Conservation (phyloP, 305 asterid genomes). For the Fraxinus velutina region DNA sequence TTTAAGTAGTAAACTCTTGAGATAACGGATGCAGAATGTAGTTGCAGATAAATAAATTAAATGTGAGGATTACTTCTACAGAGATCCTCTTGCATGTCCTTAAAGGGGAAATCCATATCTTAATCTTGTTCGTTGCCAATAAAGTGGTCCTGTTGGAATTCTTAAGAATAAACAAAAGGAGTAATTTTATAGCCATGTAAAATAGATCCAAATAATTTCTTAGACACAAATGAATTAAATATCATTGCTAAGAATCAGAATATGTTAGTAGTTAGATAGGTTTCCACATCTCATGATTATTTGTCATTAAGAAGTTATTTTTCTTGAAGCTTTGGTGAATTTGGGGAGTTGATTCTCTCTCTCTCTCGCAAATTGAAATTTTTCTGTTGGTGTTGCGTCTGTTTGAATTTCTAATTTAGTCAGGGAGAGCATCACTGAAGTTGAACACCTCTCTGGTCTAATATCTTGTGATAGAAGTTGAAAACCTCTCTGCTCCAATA, state of each 20-base stretch:
- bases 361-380: not conserved
- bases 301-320: not conserved
- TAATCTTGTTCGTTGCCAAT: not conserved
- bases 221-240: not conserved
- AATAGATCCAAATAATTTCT: not conserved
- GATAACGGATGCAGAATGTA: not conserved
- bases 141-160: not conserved
- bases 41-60: not conserved
- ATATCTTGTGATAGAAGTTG: constrained; percentile 15
- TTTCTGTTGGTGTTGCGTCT: not conserved
- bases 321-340: not conserved
- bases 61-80: not conserved
- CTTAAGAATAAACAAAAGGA: not conserved
- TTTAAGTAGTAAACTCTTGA: not conserved
- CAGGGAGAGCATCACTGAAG: not conserved
- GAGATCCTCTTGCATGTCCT: not conserved
- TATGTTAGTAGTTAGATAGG: not conserved
- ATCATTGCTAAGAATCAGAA: not conserved
- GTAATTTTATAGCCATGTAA: not conserved
- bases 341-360: not conserved
- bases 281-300: not conserved
- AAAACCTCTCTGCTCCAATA: not conserved
- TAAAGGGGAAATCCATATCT: not conserved
- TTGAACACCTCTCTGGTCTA: not conserved
- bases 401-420: not conserved